Evolutionary conservation across 257 asterid species (phyloP), one percentile per base, ranked within the genome.

Genomic region (Pogostemon cablin): DNA sequence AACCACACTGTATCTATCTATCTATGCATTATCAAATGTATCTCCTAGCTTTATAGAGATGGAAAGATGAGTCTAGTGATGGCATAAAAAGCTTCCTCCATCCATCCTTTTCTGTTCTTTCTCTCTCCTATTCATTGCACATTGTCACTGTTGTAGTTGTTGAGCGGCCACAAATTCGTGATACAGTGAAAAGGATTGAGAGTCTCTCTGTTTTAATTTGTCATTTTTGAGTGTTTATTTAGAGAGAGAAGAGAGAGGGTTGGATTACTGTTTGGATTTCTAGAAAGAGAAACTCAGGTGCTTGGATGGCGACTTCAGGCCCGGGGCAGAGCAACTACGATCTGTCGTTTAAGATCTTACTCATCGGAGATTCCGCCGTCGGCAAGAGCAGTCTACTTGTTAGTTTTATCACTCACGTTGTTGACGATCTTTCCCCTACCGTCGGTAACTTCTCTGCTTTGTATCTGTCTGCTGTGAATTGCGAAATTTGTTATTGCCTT

Each of bases 341-440:
- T 90, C 89, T 90, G 79, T 93, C 97, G 32, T 93, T 88, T 71
- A 93, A 93, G 89, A 89, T 93, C 91, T 72, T 90, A 81, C 80
- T 93, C 80, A 86, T 93, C 81, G 98, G 98, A 72, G 98, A 93
- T 62, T 91, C 98, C 4, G 96, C 92, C 61, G 98, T 91, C 68
- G 98, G 98, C 74, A 93, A 93, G 79, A 93, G 98, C 80, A 91
- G 97, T 69, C 86, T 93, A 54, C 96, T 93, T 61, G 91, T 93
- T 68, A 83, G 84, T 71, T 91, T 93, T 84, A 91, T 90, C 67
- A 89, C 97, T n/a, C 86, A 81, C 75, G 75, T 80, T 1, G 85
- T 82, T 65, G 95, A 87, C 46, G 88, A 90, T 85, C 92, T 89
- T 66, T 67, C 96, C 50, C 98, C 98, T 17, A 93, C 98, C 68